phyloP scores from a whole-genome alignment of 2,329 filamentous ascomycete genomes.

The Penicillium sp. region DNA sequence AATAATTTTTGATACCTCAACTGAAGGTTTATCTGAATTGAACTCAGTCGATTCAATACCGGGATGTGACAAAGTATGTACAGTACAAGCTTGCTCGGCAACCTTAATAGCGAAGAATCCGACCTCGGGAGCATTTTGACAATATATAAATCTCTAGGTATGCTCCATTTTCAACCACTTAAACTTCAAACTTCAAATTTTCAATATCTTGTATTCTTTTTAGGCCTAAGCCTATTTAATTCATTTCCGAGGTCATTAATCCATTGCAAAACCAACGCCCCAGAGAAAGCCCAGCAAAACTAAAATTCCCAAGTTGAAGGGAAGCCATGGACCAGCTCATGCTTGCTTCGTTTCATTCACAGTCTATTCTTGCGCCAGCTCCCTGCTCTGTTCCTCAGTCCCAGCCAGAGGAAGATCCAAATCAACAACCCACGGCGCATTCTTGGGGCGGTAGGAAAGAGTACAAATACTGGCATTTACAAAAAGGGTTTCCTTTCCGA shows the following conservation, averaged over 20 bases:
- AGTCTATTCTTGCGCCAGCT: neutral
- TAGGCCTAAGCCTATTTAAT: neutral
- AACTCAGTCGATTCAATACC: too few relatives aligned
- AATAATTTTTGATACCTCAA: too few relatives aligned
- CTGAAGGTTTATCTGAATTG: too few relatives aligned
- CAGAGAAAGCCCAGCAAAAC: too few relatives aligned
- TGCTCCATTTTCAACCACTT: too few relatives aligned
- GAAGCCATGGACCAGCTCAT: neutral
- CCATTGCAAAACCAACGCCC: slow-evolving; percentile 2
- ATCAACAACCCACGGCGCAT: slow-evolving; percentile 60
- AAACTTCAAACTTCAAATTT: too few relatives aligned
- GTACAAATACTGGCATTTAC: slow-evolving; percentile 61
- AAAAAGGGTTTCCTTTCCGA: slow-evolving; percentile 57
- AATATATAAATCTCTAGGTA: too few relatives aligned
- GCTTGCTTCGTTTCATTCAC: neutral
- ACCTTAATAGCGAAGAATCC: too few relatives aligned
- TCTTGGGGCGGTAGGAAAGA: slow-evolving; percentile 48
- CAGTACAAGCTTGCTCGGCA: too few relatives aligned
- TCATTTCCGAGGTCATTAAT: slow-evolving; percentile 10
- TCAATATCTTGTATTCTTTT: too few relatives aligned
- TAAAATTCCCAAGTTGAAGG: neutral
- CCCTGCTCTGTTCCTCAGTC: neutral
- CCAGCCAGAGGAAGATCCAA: slow-evolving; percentile 45
- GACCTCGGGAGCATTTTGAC: too few relatives aligned
- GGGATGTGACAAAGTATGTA: too few relatives aligned